phyloP scores from a whole-genome alignment of 495 filamentous ascomycete genomes.

The Daldinia bambusicola region DNA sequence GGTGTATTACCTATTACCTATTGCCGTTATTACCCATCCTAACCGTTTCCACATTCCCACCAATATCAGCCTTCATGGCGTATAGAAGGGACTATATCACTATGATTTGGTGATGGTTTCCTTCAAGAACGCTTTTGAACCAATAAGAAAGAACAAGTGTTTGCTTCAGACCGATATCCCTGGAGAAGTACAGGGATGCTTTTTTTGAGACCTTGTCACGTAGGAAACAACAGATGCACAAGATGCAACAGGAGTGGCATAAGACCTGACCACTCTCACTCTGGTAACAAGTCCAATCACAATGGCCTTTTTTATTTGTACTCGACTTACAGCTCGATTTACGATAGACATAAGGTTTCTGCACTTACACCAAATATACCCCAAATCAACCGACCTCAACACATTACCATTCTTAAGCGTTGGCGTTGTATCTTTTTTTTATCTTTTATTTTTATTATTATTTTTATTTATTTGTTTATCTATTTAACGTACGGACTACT shows the following conservation, averaged over 20 bases:
- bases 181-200: conserved; percentile 12
- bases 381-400: neutral
- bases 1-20: too few species aligned
- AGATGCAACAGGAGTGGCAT: conserved; percentile 16
- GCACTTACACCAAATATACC: conserved; percentile 8
- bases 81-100: neutral
- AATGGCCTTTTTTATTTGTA: conserved; percentile 18
- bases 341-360: conserved; percentile 9
- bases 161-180: conserved; percentile 21
- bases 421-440: neutral
- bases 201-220: conserved; percentile 24
- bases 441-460: too few species aligned
- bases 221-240: conserved; percentile 23
- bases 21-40: conserved; percentile 5
- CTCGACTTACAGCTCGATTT: conserved; percentile 21
- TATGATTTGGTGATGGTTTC: neutral
- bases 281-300: conserved; percentile 32
- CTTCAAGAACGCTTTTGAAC: neutral
- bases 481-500: conserved; percentile 12
- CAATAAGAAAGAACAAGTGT: conserved; percentile 28
- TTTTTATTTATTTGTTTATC: conserved; percentile 9
- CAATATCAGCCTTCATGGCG: neutral
- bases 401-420: neutral
- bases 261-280: conserved; percentile 9
- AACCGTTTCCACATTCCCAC: neutral